A percentile compares a stretch with the other conserved stretches of the same genome.
Evolutionary conservation across 1,284 basidiomycete genomes (phyloP).

Genomic region (Bondarzewia mesenterica): DNA sequence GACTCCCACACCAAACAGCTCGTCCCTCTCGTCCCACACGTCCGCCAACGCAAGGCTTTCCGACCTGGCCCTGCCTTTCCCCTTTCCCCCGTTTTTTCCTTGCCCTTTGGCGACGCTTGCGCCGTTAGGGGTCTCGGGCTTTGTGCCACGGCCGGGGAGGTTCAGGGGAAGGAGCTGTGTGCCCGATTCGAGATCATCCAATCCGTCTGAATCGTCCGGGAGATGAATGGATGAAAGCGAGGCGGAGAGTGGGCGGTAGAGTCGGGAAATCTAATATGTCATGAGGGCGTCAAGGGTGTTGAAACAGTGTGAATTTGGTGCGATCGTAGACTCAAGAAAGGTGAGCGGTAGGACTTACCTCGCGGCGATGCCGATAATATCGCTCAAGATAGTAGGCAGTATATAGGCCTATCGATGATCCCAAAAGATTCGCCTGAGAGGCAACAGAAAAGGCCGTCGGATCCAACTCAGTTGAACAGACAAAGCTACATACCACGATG

Average conservation of each 20-base stretch:
- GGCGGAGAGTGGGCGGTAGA: constrained; percentile 59
- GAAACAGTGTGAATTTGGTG: neutral
- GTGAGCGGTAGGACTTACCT: constrained; percentile 38
- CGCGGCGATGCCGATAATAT: constrained; percentile 68
- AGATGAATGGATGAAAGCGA: constrained; percentile 22
- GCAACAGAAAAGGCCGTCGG: constrained; percentile 5
- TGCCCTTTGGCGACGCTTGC: neutral
- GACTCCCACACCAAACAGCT: constrained; percentile 62
- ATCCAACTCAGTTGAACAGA: constrained; percentile 11
- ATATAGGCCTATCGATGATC: constrained; percentile 67
- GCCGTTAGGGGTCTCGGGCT: neutral
- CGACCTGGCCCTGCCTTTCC: constrained; percentile 20
- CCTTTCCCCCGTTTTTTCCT: constrained; percentile 7
- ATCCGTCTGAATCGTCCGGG: constrained; percentile 16
- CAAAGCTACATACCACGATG: constrained; percentile 44
- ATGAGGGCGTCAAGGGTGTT: neutral
- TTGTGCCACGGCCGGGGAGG: constrained; percentile 3
- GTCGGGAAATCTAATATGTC: constrained; percentile 52
- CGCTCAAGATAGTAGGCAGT: constrained; percentile 59
- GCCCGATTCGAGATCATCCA: constrained; percentile 44
- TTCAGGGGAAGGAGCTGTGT: constrained; percentile 48
- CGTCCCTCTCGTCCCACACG: constrained; percentile 74
- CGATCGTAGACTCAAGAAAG: constrained; percentile 4
- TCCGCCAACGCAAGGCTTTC: constrained; percentile 33
- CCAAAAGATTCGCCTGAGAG: constrained; percentile 72